Percentiles rank a stretch among this genome's conserved stretches.
phyloP scores from a whole-genome alignment of 23 red algal genomes.

The Chondrus crispus region DNA sequence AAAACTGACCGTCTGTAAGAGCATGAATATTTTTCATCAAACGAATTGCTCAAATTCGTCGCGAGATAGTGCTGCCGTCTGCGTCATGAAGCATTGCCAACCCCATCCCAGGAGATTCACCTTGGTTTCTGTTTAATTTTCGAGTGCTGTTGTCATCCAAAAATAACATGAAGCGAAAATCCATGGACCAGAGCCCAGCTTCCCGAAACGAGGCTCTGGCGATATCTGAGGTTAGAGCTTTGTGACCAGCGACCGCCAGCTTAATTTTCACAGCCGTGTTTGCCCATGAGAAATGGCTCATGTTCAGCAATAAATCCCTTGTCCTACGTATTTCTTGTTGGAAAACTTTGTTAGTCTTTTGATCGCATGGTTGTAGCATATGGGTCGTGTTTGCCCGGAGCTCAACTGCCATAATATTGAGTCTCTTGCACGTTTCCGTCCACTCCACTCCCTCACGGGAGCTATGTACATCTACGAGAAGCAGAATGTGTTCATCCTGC shows the following conservation, averaged over 20 bases:
- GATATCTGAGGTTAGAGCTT: neutral
- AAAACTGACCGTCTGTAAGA: too few species aligned
- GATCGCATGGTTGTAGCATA: slow-evolving; percentile 6
- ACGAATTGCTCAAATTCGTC: too few species aligned
- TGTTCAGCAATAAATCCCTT: neutral
- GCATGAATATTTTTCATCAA: too few species aligned
- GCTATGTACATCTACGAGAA: neutral
- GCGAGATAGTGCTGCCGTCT: too few species aligned
- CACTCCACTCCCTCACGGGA: neutral
- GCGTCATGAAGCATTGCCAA: too few species aligned
- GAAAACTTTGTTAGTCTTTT: neutral
- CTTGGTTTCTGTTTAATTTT: too few species aligned
- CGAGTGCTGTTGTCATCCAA: too few species aligned
- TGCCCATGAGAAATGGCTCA: neutral
- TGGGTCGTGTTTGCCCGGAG: slow-evolving; percentile 8
- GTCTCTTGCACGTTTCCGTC: neutral
- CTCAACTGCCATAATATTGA: neutral
- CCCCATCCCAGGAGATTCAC: too few species aligned
- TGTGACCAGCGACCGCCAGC: neutral
- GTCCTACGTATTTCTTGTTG: neutral
- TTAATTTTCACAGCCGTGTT: neutral
- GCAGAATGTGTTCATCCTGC: neutral
- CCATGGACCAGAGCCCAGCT: slow-evolving; percentile 3
- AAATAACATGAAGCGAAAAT: neutral
- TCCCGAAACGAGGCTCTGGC: neutral